Percentiles rank a stretch among this genome's conserved stretches.
Evolutionary conservation across 1,284 basidiomycete genomes (phyloP).

Genomic region (Ceratobasidium sp.): DNA sequence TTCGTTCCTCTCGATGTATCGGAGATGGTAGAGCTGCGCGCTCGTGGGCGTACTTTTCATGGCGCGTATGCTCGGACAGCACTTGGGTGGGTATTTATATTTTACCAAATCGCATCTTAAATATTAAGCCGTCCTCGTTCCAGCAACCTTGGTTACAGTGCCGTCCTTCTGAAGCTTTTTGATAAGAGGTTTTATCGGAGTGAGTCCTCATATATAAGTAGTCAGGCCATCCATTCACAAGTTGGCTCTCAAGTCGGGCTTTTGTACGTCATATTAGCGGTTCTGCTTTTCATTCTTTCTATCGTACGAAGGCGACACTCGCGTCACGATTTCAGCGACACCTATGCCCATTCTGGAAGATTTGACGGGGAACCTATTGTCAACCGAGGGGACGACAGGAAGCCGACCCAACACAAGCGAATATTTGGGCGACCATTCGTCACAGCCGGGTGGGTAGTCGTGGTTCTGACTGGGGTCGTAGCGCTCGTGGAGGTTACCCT

Average conservation of each 20-base stretch:
- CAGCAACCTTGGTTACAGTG: conserved; percentile 74
- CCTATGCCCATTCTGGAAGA: conserved; percentile 23
- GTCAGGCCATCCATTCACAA: conserved; percentile 53
- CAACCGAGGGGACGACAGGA: conserved; percentile 45
- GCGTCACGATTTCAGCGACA: conserved; percentile 74
- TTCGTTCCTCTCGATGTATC: conserved; percentile 24
- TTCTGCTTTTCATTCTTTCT: conserved; percentile 70
- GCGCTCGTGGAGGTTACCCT: conserved; percentile 74
- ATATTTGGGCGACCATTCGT: conserved; percentile 81
- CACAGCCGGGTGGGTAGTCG: conserved; percentile 82
- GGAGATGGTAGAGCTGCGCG: conserved; percentile 72
- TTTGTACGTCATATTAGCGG: conserved; percentile 75
- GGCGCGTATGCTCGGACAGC: conserved; percentile 85
- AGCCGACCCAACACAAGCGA: conserved; percentile 53
- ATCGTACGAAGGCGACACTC: conserved; percentile 74
- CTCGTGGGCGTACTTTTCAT: conserved; percentile 82
- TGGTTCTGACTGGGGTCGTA: conserved; percentile 73
- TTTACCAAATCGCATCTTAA: background rate
- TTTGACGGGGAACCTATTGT: conserved; percentile 59
- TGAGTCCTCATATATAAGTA: conserved; percentile 53
- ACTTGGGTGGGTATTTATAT: conserved; percentile 60
- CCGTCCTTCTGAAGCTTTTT: conserved; percentile 82
- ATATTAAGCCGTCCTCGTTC: background rate
- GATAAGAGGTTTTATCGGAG: conserved; percentile 77
- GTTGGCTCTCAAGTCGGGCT: conserved; percentile 70